Conservation (phyloP, 345 rosid genomes). For the Gossypium sturtianum region DNA sequence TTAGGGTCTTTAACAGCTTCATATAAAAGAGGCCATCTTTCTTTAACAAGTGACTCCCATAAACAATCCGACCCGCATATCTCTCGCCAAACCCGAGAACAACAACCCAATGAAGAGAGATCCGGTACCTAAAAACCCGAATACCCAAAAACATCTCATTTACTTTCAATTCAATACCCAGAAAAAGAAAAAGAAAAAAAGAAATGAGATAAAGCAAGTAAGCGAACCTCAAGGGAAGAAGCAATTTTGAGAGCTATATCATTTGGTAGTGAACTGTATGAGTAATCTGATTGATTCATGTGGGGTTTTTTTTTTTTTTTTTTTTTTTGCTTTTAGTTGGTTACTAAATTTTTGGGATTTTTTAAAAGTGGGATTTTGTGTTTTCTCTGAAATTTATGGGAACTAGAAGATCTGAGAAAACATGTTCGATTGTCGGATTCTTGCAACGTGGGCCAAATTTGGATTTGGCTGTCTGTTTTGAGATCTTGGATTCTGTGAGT, state of each 20-base stretch:
- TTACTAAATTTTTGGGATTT: background rate
- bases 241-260: slow-evolving; percentile 60
- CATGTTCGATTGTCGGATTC: background rate
- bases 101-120: slow-evolving; percentile 56
- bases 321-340: background rate
- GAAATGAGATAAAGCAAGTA: background rate
- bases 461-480: background rate
- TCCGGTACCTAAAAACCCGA: slow-evolving; percentile 40
- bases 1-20: background rate
- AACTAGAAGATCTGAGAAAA: background rate
- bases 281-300: slow-evolving; percentile 23
- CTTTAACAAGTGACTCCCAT: slow-evolving; percentile 53
- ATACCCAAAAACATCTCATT: background rate
- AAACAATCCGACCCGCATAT: slow-evolving; percentile 52
- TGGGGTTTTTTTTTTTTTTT: background rate
- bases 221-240: slow-evolving; percentile 49
- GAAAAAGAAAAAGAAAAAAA: background rate
- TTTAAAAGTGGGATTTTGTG: background rate
- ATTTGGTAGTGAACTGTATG: slow-evolving; percentile 36
- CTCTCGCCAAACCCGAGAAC: slow-evolving; percentile 68
- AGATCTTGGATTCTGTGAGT: background rate
- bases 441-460: background rate
- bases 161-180: background rate
- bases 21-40: slow-evolving; percentile 53
- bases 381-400: background rate